A percentile compares a stretch with the other conserved stretches of the same genome.
Conservation (phyloP, 495 filamentous ascomycete species). For the Penicillium fimorum region DNA sequence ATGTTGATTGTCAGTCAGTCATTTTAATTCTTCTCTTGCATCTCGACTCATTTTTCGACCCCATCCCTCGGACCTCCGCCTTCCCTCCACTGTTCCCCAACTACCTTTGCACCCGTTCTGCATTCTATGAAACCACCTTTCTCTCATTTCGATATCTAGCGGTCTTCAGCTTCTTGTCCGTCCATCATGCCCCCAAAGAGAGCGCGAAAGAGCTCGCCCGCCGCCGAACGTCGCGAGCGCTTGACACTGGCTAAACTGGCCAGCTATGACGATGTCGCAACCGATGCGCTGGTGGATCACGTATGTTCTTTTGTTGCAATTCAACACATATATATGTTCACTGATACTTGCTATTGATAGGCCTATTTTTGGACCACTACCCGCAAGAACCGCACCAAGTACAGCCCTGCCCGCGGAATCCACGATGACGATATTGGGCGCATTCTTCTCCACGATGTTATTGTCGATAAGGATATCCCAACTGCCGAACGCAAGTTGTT, state of each 20-base stretch:
- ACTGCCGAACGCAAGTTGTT: conserved; percentile 71
- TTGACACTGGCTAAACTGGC: conserved; percentile 83
- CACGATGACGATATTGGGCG: conserved; percentile 75
- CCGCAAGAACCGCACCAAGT: conserved; percentile 88
- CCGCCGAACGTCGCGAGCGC: conserved; percentile 59
- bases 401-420: conserved; percentile 77
- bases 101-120: conserved; percentile 6
- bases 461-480: conserved; percentile 68
- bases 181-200: conserved; percentile 43
- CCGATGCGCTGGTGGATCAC: conserved; percentile 92
- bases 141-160: background rate
- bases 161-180: background rate
- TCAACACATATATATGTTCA: conserved; percentile 2
- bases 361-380: conserved; percentile 94
- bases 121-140: conserved; percentile 11
- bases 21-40: conserved; percentile 4
- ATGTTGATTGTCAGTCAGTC: conserved; percentile 5
- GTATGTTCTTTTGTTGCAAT: conserved; percentile 52
- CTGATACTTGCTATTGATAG: conserved; percentile 47
- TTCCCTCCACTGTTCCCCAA: background rate
- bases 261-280: conserved; percentile 93
- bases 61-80: conserved; percentile 6
- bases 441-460: conserved; percentile 73
- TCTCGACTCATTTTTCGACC: background rate
- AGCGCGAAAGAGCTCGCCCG: conserved; percentile 41